Evolutionary conservation across 2,329 filamentous ascomycete genomes (phyloP), one percentile per base, ranked within the genome.

Genomic region (Talaromyces atroroseus): DNA sequence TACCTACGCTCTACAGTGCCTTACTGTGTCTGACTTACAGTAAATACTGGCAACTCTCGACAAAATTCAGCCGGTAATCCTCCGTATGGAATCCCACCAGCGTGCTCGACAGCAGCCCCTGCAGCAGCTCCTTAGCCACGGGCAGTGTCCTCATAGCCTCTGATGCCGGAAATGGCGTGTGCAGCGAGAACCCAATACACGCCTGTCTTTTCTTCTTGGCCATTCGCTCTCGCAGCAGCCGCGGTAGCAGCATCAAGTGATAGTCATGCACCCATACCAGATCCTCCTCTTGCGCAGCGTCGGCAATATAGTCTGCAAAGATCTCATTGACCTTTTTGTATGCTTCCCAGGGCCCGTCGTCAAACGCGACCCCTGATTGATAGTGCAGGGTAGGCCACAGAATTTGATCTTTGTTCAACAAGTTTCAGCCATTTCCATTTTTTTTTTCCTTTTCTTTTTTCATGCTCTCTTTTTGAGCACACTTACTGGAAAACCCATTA

Each of bases 81-180:
- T 95, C 95, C n/a, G 92, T 96, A 74, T 96, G 92, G 77, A 96
- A 96, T n/a, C 92, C 92, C 64, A 96, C 87, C 56, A 96, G 76
- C 69, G 96, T 92, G 75, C 90, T 94, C 67, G 92, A 85, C 23
- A 96, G 79, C 40, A 96, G 82, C 47, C 92, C 91, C 50, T 86
- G 80, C 32, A 96, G 80, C 52, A 96, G 84, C 63, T 88, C 84
- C 69, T 95, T 89, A 58, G 91, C 83, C 26, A 96, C 90, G 0
- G 92, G 92, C 7, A 96, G 78, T 59, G 95, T 94, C 59, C 91
- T 85, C 78, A 95, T 96, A 66, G 96, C 94, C 73, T 96, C 92
- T 59, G 87, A 90, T 66, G 88, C 92, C 1, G 92, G 92, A 72
- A 96, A 96, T 0, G 92, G 92, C 0, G 92, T 96, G 73, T 96